Evolutionary conservation across 1,139 yeast species (phyloP), one percentile per base, ranked within the genome.

Genomic region (Geotrichum siamense): DNA sequence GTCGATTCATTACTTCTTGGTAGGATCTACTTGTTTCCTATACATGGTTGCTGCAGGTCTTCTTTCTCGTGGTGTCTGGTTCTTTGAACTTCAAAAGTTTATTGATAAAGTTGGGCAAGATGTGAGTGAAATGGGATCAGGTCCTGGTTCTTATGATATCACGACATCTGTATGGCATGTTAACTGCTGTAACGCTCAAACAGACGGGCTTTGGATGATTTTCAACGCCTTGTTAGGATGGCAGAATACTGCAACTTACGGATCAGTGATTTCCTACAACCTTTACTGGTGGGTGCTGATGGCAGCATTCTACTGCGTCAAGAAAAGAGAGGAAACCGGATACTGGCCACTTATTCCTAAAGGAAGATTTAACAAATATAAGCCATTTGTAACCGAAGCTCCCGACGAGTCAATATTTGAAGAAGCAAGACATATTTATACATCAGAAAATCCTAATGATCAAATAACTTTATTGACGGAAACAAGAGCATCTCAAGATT

Each of bases 241-340:
- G 95, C 94, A 85, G 68, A 85, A 85, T 65, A 73, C 86, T 47
- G 96, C 96, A 48, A 86, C 94, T 53, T 76, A 84, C 58, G 94
- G 94, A 44, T 82, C 94, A 1, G 86, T 87, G 50, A 69, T 86
- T 39, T 75, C 87, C 40, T 87, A 87, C 70, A 85, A 84, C 68
- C 56, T 83, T 39, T 41, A 36, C 27, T 41, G 40, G 40, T 28
- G 39, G 32, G 37, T 30, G n/a, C 22, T 41, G 16, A 36, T 41
- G 19, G 28, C 23, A 12, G 37, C 30, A 6, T 43, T 43, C 22
- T 43, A 33, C 39, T 38, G 45, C 41, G 33, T 43, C 20, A 39
- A 39, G 25, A 32, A 43, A 20, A 28, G 42, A 13, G 45, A 43
- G 17, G n/a, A 16, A 9, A 33, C 25, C 13, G 37, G 37, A 33